Percentiles rank a stretch among this genome's conserved stretches.
These are phyloP conservation scores for Diplogelasinospora grovesii DNA, from an alignment of 495 filamentous ascomycete genomes.

Conservation along the genomic window DNA sequence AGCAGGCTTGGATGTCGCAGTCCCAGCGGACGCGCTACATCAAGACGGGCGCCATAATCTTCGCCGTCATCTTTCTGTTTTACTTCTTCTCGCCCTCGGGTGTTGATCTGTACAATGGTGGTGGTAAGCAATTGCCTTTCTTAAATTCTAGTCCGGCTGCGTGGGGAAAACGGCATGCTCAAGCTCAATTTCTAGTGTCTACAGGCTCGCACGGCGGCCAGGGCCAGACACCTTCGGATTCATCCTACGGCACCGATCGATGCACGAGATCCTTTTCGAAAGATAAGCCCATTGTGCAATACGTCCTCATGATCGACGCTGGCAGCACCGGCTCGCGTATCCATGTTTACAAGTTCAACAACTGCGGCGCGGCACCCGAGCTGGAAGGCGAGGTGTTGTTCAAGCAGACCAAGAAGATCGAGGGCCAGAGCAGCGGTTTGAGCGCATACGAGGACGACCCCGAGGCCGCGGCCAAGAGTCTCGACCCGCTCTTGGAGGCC, in stretches of 20 bases:
- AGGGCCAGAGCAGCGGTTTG: constrained; percentile 67
- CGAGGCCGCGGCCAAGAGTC: constrained; percentile 77
- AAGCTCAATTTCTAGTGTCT: constrained; percentile 5
- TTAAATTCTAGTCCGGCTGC: not conserved
- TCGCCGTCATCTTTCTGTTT: constrained; percentile 65
- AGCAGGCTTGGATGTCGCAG: constrained; percentile 58
- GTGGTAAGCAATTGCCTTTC: constrained; percentile 27
- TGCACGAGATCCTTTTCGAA: constrained; percentile 77
- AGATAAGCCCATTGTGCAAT: constrained; percentile 89
- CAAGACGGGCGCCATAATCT: constrained; percentile 74
- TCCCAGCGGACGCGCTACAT: constrained; percentile 69
- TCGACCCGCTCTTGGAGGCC: constrained; percentile 80
- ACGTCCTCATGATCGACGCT: constrained; percentile 97
- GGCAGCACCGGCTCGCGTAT: constrained; percentile 96
- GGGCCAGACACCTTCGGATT: constrained; percentile 52
- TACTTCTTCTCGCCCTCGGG: constrained; percentile 63
- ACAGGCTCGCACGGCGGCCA: constrained; percentile 12
- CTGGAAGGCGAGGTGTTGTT: constrained; percentile 76
- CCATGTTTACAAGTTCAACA: constrained; percentile 98
- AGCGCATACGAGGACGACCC: constrained; percentile 81
- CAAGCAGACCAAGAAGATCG: constrained; percentile 74
- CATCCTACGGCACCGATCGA: constrained; percentile 55
- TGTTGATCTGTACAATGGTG: constrained; percentile 39
- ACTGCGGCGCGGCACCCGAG: constrained; percentile 93
- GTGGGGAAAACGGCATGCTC: not conserved